Conservation (phyloP, 1,139 yeast species). For the Yamadazyma taylorii region DNA sequence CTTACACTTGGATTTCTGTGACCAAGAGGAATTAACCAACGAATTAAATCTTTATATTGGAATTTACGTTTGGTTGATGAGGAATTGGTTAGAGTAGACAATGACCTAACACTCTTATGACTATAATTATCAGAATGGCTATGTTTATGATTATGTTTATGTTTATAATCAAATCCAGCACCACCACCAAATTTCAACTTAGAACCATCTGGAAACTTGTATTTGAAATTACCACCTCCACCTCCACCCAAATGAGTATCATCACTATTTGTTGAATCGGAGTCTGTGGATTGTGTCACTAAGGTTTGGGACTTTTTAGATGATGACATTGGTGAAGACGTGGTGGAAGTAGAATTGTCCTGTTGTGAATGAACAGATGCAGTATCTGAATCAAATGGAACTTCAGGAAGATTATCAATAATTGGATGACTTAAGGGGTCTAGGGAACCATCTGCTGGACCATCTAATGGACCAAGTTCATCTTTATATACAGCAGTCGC, state of each 20-base stretch:
- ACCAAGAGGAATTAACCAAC: constrained; percentile 14
- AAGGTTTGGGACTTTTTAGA: too few species aligned
- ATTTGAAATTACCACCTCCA: constrained; percentile 27
- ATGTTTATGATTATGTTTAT: constrained; percentile 8
- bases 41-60: neutral
- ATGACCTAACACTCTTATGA: neutral
- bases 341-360: too few species aligned
- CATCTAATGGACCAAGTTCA: constrained; percentile 4
- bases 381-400: neutral
- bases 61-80: neutral
- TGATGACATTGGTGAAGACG: too few species aligned
- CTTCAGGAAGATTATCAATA: neutral
- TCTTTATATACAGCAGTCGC: constrained; percentile 27
- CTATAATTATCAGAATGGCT: constrained; percentile 4
- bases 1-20: constrained; percentile 7
- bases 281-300: neutral
- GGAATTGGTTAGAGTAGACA: neutral
- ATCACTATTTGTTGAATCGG: constrained; percentile 1
- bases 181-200: constrained; percentile 29
- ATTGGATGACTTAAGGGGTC: neutral
- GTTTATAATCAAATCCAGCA: constrained; percentile 27
- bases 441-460: too few species aligned
- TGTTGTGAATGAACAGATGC: neutral
- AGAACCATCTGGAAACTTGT: constrained; percentile 25
- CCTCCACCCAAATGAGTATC: constrained; percentile 24